Evolutionary conservation across 2,329 filamentous ascomycete genomes (phyloP), one percentile per base, ranked within the genome.

Genomic region (Calonectria honghensis): DNA sequence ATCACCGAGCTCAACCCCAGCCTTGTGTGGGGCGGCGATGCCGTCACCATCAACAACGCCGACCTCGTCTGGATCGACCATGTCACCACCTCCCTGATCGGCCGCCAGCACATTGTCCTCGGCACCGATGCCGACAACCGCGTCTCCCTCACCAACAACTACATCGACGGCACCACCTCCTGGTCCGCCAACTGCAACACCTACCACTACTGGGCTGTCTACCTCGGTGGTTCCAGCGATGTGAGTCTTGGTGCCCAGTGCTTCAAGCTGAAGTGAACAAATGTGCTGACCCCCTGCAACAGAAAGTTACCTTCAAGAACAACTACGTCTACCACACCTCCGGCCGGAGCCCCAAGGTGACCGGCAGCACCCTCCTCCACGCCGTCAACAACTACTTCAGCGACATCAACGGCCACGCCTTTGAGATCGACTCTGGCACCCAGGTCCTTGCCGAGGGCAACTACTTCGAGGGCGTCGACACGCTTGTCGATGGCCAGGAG

Each of bases 301-400:
- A 74, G 73, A 48, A 81, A 74, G 85, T 92, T 79, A 92, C 91
- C 75, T 80, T 92, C 81, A 90, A 91, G 85, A 86, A 87, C 77
- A 92, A 92, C 87, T 92, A 91, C 85, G 85, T 92, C 80, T 89
- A 91, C 86, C 86, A 91, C 83, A 89, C 88, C 64, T 88, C 86
- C 16, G 91, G 91, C 72, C 90, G 91, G 68, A 85, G 85, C 16
- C 91, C 90, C 78, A 92, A 92, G 85, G 85, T 92, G 29, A 86
- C 86, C 27, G 89, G 89, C 82, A 90, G 90, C 70, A 87, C 91
- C 57, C 84, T 87, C 24, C 83, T 92, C 68, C 91, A 93, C 83
- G 89, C 89, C 52, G 89, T 91, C 81, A 92, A 92, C 88, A 92
- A 92, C 87, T 91, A 90, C 87, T 92, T 87, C 85, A 86, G 90